phyloP scores from a whole-genome alignment of 140 eudicot genomes.

The Flaveria floridana region DNA sequence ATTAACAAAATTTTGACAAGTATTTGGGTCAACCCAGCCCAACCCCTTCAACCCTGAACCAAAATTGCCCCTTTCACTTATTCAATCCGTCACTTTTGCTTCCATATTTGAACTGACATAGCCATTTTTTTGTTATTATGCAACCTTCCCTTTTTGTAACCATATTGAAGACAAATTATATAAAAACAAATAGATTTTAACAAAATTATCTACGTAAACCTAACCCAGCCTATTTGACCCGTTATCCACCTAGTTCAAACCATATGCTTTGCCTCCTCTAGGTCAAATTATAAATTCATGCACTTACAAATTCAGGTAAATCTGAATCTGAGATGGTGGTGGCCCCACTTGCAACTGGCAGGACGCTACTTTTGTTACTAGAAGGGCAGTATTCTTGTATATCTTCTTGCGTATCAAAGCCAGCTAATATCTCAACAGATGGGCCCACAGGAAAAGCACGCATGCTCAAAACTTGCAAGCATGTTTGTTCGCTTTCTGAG shows the following conservation, averaged over 20 bases:
- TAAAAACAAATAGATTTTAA: not conserved
- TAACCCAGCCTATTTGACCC: not conserved
- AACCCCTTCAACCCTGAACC: not conserved
- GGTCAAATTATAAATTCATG: not conserved
- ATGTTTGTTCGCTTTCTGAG: conserved; percentile 53
- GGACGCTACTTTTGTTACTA: conserved; percentile 39
- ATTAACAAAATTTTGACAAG: too few relatives aligned
- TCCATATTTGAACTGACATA: not conserved
- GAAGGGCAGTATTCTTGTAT: conserved; percentile 44
- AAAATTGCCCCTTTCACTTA: not conserved
- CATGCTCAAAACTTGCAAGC: conserved; percentile 63
- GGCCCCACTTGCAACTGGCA: conserved; percentile 33
- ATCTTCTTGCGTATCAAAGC: conserved; percentile 44
- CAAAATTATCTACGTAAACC: not conserved
- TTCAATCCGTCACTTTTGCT: not conserved
- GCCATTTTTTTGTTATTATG: not conserved
- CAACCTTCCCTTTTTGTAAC: not conserved
- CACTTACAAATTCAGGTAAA: conserved; percentile 64
- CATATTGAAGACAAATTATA: not conserved
- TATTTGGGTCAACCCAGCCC: not conserved
- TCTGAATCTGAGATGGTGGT: conserved; percentile 49
- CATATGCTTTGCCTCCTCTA: not conserved
- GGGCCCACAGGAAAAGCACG: conserved; percentile 56
- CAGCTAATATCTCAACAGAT: conserved; percentile 41
- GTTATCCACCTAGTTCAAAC: not conserved